Evolutionary conservation across 768 basidiomycete species (phyloP), one percentile per base, ranked within the genome.

Genomic region (Lactarius tabidus): DNA sequence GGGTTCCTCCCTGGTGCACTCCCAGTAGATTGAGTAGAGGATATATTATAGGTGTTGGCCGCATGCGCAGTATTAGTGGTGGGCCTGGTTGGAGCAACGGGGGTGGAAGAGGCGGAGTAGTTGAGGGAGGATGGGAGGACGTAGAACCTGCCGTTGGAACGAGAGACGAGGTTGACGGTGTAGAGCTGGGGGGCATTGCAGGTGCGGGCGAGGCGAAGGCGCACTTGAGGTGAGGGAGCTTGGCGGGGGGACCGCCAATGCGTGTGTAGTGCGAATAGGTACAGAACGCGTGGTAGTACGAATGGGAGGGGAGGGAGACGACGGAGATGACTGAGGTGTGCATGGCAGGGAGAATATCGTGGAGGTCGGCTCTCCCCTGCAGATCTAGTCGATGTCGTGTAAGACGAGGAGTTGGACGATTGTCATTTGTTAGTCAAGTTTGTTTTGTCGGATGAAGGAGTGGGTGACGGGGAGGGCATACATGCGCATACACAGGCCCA

Each of bases 251-350:
- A 62, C 97, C 97, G 71, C 97, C 97, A 38, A 99, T 95, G 76
- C 89, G 91, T 69, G 97, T 93, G 78, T 98, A 98, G 73, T 95
- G 85, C 63, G 83, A 85, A 75, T 98, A 98, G 56, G 92, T 93
- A 78, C 92, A 96, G 76, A 98, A 98, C 23, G 87, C 85, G 78
- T 98, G 97, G 76, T 92, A 95, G 53, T 97, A 86, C 0, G 93
- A 93, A 77, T 99, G 98, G 79, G 88, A 90, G 67, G 93, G 90
- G 65, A 95, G 93, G 35, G 91, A 86, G 75, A 98, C 89, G 70
- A 93, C 87, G 52, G 95, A 84, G 78, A 98, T 97, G 74, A 98
- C 83, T 83, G 79, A 99, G 98, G 65, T 96, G 78, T 99, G 97
- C 73, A 94, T 94, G 28, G 96, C 72, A 98, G 86, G 41, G 95